Base-by-base conservation (phyloP, 192 early-diverging fungal genomes). In the Thamnidium elegans region DNA sequence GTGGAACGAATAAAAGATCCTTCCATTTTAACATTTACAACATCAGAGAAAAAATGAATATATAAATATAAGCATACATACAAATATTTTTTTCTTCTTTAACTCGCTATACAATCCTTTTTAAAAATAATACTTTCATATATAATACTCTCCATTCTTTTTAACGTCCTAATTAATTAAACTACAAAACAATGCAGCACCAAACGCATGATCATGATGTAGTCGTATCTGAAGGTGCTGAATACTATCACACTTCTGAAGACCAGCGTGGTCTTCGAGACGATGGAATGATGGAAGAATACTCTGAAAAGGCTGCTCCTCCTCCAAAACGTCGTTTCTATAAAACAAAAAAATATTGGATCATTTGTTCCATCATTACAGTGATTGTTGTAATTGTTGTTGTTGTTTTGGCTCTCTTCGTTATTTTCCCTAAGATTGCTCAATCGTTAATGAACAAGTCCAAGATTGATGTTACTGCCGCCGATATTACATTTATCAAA, bases 361-460 rank as follows among this genome's bases (percentile, higher is more conserved):
- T 77, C 58, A 75, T 82, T 51, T 86, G 83, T 65, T 65, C 69
- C n/a, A 71, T 78, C 34, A 50, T 81, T 50, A 74, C 67, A 5
- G 62, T 77, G 19, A 71, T 86, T 32, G 44, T 79, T 31, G 43
- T 73, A 15, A 67, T 76, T 17, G 76, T 84, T 23, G 66, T 81
- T 8, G 74, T 85, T 10, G 74, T 71, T n/a, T 43, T 86, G 7
- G 68, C 65, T 11, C 50, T 84, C 21, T 83, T 83, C 53, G 84
- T 84, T 6, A 69, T 81, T 53, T 69, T 86, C 61, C 84, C 84
- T 17, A 75, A 68, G 58, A 66, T 84, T 36, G 80, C 80, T 36
- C 79, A 82, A 68, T 43, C 58, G 3, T 70, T 78, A 43, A 70
- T 85, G 43, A 77, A 85, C 50, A 55, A 79, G n/a, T 67, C 76